Evolutionary conservation across 331 rosid species (phyloP).

Genomic region (Malus hybrid): DNA sequence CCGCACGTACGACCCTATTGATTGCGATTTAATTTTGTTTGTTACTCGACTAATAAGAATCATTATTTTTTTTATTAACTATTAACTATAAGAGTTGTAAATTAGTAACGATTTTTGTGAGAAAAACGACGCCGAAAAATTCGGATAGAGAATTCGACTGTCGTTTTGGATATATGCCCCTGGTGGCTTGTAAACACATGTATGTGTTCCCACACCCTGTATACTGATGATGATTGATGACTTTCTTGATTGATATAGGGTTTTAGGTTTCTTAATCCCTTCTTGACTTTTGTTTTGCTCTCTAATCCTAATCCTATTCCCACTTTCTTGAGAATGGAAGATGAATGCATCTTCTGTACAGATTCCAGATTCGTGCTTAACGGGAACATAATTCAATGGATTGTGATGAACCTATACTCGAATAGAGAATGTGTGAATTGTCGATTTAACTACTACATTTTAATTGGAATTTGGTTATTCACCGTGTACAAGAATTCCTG

Average conservation of each 20-base stretch:
- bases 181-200: slow-evolving; percentile 5
- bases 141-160: slow-evolving; percentile 4
- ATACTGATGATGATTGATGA: not conserved
- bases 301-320: not conserved
- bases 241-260: not conserved
- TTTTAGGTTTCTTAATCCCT: not conserved
- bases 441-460: no score
- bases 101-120: slow-evolving; percentile 46
- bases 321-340: not conserved
- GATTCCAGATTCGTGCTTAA: not conserved
- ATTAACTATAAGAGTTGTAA: slow-evolving; percentile 41
- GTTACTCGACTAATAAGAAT: slow-evolving; percentile 27
- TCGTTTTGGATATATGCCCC: slow-evolving; percentile 21
- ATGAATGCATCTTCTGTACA: not conserved
- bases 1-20: slow-evolving; percentile 18
- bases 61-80: slow-evolving; percentile 32
- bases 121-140: slow-evolving; percentile 5
- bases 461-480: no score
- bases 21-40: slow-evolving; percentile 36
- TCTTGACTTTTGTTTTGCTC: not conserved
- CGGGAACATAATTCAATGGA: not conserved
- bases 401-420: not conserved
- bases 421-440: no score
- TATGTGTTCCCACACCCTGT: not conserved
- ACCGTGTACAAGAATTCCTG: no score